These are phyloP conservation scores for Medicago ruthenica DNA, from an alignment of 306 rosid genomes.

Conservation along the genomic window DNA sequence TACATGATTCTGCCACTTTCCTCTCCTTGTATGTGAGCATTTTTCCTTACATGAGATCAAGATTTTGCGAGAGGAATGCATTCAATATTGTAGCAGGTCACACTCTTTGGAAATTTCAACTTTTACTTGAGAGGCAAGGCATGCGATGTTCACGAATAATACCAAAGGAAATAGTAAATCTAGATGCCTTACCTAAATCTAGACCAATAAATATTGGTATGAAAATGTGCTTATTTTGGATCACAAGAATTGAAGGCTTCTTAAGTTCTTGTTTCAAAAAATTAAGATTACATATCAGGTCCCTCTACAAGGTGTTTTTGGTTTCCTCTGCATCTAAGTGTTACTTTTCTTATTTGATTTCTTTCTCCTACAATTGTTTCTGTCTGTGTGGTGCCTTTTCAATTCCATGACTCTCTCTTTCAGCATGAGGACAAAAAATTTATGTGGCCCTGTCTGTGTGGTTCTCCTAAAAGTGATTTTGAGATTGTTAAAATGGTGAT, in stretches of 20 bases:
- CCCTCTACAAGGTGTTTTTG: conserved; percentile 13
- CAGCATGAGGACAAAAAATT: no score
- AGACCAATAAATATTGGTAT: conserved; percentile 13
- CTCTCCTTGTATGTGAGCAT: not conserved
- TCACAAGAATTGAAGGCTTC: conserved; percentile 3
- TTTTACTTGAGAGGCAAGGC: conserved; percentile 18
- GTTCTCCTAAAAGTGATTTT: no score
- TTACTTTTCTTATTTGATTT: not conserved
- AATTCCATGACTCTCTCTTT: no score
- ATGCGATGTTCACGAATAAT: conserved; percentile 24
- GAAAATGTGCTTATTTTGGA: not conserved
- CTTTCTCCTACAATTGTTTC: not conserved
- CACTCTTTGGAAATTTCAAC: not conserved
- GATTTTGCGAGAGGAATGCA: conserved; percentile 21
- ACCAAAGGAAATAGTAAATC: not conserved
- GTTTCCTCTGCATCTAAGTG: not conserved
- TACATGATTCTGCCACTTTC: conserved; percentile 10
- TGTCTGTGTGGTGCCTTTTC: not conserved
- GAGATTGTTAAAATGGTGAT: no score
- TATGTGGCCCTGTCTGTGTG: no score
- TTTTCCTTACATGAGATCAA: conserved; percentile 31
- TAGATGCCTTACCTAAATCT: not conserved
- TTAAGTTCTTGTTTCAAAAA: not conserved
- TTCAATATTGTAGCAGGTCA: conserved; percentile 13
- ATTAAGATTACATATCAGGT: conserved; percentile 15